Evolutionary conservation across 805 yeast genomes (phyloP).

Genomic region (Metschnikowia peoriensis): DNA sequence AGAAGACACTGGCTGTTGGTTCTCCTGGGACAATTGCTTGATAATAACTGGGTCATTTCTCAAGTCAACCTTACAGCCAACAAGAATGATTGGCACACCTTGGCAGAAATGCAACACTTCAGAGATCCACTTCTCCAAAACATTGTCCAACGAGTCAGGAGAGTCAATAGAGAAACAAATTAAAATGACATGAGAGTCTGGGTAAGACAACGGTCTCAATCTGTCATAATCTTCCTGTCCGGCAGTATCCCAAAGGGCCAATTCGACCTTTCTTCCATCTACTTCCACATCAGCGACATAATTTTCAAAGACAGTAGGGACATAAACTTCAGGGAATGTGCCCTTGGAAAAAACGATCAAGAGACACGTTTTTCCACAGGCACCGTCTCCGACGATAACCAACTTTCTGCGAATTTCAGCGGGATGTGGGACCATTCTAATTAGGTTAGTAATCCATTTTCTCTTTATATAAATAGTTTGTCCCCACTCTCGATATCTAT

Average conservation of each 20-base stretch:
- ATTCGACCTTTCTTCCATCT: slow-evolving; percentile 53
- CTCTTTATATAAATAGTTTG: neutral
- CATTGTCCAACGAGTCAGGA: slow-evolving; percentile 32
- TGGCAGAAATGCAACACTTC: slow-evolving; percentile 40
- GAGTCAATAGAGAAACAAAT: slow-evolving; percentile 38
- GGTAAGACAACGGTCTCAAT: slow-evolving; percentile 42
- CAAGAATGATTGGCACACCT: slow-evolving; percentile 32
- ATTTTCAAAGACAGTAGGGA: slow-evolving; percentile 79
- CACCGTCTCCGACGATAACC: slow-evolving; percentile 34
- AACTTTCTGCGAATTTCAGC: slow-evolving; percentile 32
- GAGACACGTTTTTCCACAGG: slow-evolving; percentile 32
- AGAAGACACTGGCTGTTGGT: slow-evolving; percentile 23
- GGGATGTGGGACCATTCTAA: slow-evolving; percentile 24
- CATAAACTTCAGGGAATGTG: slow-evolving; percentile 31
- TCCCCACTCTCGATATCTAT: too few species aligned
- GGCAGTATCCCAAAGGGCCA: slow-evolving; percentile 44
- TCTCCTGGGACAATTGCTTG: slow-evolving; percentile 25
- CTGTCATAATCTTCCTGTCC: slow-evolving; percentile 33
- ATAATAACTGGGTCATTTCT: slow-evolving; percentile 29
- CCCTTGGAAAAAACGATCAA: slow-evolving; percentile 33
- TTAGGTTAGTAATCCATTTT: slow-evolving; percentile 10
- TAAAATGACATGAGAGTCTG: slow-evolving; percentile 35
- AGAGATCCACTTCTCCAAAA: slow-evolving; percentile 43
- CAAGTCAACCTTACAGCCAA: slow-evolving; percentile 38
- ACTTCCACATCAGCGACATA: slow-evolving; percentile 92